phyloP scores from a whole-genome alignment of 2,329 filamentous ascomycete genomes.

The Hypoxylon sp. region DNA sequence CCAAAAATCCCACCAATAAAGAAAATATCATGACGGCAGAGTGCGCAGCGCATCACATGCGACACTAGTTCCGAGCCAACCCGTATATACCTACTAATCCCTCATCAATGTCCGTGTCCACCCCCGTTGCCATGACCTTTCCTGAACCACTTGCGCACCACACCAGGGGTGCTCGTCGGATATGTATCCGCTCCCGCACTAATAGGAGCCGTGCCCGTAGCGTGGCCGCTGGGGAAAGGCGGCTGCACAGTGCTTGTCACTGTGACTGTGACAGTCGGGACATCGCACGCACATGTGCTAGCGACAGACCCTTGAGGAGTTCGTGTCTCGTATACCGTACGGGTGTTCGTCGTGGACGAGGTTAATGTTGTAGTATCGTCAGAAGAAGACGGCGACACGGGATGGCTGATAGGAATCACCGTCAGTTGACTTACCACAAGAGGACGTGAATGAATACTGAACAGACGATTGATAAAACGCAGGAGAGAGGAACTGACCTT shows the following conservation, averaged over 20 bases:
- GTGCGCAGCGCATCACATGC: slow-evolving; percentile 11
- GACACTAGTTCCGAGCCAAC: slow-evolving; percentile 11
- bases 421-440: slow-evolving; percentile 36
- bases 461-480: slow-evolving; percentile 8
- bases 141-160: slow-evolving; percentile 48
- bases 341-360: slow-evolving; percentile 33
- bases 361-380: slow-evolving; percentile 41
- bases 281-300: slow-evolving; percentile 44
- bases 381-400: slow-evolving; percentile 11
- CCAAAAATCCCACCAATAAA: slow-evolving; percentile 1
- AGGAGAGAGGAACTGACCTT: slow-evolving; percentile 45
- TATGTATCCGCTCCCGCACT: slow-evolving; percentile 26
- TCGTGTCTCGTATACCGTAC: slow-evolving; percentile 35
- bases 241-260: slow-evolving; percentile 50
- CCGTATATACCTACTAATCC: not conserved
- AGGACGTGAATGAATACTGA: slow-evolving; percentile 18
- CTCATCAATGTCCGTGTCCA: slow-evolving; percentile 19
- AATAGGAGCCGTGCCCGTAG: slow-evolving; percentile 39
- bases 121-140: slow-evolving; percentile 39
- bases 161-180: slow-evolving; percentile 33
- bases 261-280: slow-evolving; percentile 47
- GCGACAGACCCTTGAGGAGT: slow-evolving; percentile 14
- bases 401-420: slow-evolving; percentile 28
- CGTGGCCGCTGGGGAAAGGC: slow-evolving; percentile 47
- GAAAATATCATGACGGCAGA: not conserved